These are phyloP conservation scores for Aspergillus quadricinctus DNA, from an alignment of 2,329 filamentous ascomycete genomes.

Conservation along the genomic window DNA sequence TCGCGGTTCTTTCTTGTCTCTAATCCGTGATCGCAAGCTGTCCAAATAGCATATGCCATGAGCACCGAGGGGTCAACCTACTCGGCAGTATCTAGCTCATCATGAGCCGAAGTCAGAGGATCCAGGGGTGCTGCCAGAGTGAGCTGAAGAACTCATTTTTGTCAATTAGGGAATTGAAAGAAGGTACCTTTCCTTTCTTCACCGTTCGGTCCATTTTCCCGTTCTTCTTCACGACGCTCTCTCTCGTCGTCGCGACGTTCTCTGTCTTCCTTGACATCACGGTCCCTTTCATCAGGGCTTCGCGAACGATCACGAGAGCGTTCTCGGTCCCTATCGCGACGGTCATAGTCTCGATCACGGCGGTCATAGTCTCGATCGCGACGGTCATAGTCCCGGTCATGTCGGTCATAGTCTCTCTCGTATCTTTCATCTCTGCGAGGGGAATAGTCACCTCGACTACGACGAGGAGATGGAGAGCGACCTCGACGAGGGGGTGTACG, in stretches of 20 bases:
- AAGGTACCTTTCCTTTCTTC: constrained; percentile 82
- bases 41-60: background rate
- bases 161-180: background rate
- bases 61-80: constrained; percentile 36
- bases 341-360: constrained; percentile 41
- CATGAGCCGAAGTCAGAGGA: constrained; percentile 76
- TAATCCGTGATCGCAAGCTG: background rate
- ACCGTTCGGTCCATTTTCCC: constrained; percentile 74
- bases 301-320: constrained; percentile 67
- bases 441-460: constrained; percentile 66
- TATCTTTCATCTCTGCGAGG: constrained; percentile 84
- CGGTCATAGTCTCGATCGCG: constrained; percentile 68
- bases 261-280: constrained; percentile 42
- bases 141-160: constrained; percentile 2
- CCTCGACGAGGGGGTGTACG: constrained; percentile 75
- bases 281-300: constrained; percentile 60
- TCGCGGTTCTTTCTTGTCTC: background rate
- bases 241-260: constrained; percentile 57
- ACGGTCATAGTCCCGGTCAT: constrained; percentile 71
- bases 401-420: constrained; percentile 65
- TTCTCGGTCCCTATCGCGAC: constrained; percentile 59
- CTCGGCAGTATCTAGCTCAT: constrained; percentile 95
- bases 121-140: constrained; percentile 54
- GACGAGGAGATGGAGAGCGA: constrained; percentile 55
- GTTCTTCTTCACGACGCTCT: constrained; percentile 65